Evolutionary conservation across 257 asterid species (phyloP), one percentile per base, ranked within the genome.

Genomic region (Cruciata laevipes): DNA sequence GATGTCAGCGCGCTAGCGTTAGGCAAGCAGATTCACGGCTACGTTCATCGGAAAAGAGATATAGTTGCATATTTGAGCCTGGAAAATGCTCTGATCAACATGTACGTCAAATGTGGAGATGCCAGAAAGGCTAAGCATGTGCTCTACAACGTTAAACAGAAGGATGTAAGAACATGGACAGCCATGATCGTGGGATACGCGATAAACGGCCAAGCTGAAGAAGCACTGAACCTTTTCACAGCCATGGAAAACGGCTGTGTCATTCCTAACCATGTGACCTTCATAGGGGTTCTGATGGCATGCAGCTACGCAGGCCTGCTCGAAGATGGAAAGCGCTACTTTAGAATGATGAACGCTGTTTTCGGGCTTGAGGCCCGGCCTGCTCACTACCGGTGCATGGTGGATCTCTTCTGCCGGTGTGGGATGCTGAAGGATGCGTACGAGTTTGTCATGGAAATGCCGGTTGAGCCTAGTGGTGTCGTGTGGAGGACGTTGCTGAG

Each of bases 111-210:
- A 24, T 79, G 83, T 40, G 78, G 81, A 23, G 79, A 76, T 57
- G 56, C 66, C 20, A 61, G 55, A 56, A 66, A 56, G n/a, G 81
- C 83, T 47, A 62, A 49, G 68, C 12, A 11, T 18, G 11, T 76
- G 61, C 76, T 76, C 30, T 63, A 76, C 47, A 64, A 14, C 13
- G 38, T 69, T 5, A 56, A 63, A 63, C 30, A 49, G 7, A 71
- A 57, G 64, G 80, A 79, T 76, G 70, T 73, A n/a, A 67, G 74
- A 62, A 61, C 81, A 20, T 76, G 81, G 78, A 76, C 77, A 42
- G 62, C 81, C 67, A 79, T 79, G 79, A 79, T 79, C 52, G 68
- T 69, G 25, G 81, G 78, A 35, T 74, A 70, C 68, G 76, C 83
- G 31, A 21, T 79, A 42, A 68, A 66, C 24, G 81, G 83, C 61